Evolutionary conservation across 73 alveolate genomes (phyloP).

Genomic region (Symbiodinium pilosum): DNA sequence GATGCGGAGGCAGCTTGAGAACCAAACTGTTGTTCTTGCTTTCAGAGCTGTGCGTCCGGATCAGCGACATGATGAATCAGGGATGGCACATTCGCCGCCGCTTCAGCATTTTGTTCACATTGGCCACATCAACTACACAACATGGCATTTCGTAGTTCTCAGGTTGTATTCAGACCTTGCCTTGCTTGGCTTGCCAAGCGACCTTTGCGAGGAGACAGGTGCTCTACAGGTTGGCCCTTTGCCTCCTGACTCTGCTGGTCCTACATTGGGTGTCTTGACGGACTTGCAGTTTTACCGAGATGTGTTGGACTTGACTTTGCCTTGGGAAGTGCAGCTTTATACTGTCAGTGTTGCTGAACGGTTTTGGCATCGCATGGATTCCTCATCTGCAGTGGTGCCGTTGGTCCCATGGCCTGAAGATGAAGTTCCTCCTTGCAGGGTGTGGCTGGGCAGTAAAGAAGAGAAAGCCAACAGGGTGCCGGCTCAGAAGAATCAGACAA

Average conservation of each 20-base stretch:
- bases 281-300: constrained; percentile 10
- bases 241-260: background rate
- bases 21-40: background rate
- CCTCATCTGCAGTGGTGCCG: background rate
- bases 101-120: background rate
- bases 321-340: background rate
- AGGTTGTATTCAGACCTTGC: background rate
- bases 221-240: background rate
- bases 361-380: background rate
- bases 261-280: background rate
- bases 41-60: background rate
- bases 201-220: background rate
- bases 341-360: background rate
- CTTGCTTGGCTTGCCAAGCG: background rate
- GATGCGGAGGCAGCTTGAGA: background rate
- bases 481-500: background rate
- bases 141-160: background rate
- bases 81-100: background rate
- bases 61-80: too few relatives aligned
- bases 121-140: constrained; percentile 17
- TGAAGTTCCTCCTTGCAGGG: too few relatives aligned
- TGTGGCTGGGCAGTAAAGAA: constrained; percentile 3
- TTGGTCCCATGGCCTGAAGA: background rate
- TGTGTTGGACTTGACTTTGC: background rate
- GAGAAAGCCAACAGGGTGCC: background rate